phyloP scores from a whole-genome alignment of 257 asterid genomes.

The Prunella vulgaris region DNA sequence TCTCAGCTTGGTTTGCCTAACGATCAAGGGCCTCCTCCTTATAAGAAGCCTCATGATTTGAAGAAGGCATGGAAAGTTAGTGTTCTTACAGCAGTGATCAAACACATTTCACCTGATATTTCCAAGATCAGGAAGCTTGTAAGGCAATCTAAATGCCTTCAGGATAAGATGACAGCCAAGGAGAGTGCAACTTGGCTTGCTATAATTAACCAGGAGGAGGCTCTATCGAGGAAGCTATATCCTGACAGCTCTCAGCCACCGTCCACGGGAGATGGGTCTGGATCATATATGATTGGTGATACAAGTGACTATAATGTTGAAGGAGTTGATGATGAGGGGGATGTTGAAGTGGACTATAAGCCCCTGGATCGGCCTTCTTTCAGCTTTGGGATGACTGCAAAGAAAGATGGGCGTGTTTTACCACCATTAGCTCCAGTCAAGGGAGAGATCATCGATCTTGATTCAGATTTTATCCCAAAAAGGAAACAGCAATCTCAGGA shows the following conservation, averaged over 20 bases:
- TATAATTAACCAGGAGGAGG: constrained; percentile 40
- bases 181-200: constrained; percentile 53
- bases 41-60: constrained; percentile 58
- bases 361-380: constrained; percentile 16
- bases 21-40: constrained; percentile 47
- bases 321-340: constrained; percentile 26
- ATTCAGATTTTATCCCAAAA: constrained; percentile 30
- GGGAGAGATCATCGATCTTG: constrained; percentile 34
- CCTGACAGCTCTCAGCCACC: constrained; percentile 24
- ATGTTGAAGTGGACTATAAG: constrained; percentile 22
- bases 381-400: background rate
- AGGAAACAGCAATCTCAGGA: constrained; percentile 30
- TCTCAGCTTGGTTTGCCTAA: constrained; percentile 29
- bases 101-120: constrained; percentile 49
- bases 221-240: constrained; percentile 24
- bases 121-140: constrained; percentile 42
- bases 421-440: constrained; percentile 30
- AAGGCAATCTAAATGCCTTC: constrained; percentile 46
- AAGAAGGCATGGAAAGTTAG: constrained; percentile 53
- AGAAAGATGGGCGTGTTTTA: constrained; percentile 2
- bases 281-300: constrained; percentile 18
- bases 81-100: constrained; percentile 47
- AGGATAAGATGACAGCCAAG: constrained; percentile 57
- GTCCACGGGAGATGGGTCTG: constrained; percentile 18
- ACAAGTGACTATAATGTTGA: constrained; percentile 34